Base-by-base conservation (phyloP, 1,284 basidiomycete species). In the Coriolopsis trogii region DNA sequence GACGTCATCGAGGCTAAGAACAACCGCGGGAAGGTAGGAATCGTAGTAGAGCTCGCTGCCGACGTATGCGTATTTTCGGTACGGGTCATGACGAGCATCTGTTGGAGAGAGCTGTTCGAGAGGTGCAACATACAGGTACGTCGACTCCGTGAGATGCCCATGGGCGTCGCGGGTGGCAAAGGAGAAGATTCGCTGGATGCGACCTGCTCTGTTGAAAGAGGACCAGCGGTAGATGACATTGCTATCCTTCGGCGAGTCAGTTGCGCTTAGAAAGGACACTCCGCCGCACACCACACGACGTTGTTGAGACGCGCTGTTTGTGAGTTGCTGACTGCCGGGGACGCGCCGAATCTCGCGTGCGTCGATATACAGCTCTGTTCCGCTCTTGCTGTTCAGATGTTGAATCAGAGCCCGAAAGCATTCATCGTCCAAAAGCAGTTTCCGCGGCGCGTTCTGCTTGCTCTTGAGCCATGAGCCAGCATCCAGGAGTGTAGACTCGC, bases 11-110 rank as follows among this genome's bases (percentile, higher is more conserved):
- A 23, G 12, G 0, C 38, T 8, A 13, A 54, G 23, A 4, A 54
- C 20, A 15, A 49, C 20, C 0, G 7, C 18, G 8, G 46, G 31
- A 2, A 46, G 39, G 20, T 46, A 31, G 2, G 3, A 3, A 3
- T 41, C 16, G 37, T 54, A 49, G 38, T 39, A 54, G 0, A 54
- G 38, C 0, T 20, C 28, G 3, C 52, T 47, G 10, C 52, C 52
- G 5, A 39, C 52, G 15, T 24, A 54, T 3, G 20, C 25, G 16
- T 41, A 54, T 6, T 4, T 9, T 13, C 52, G 20, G 18, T 49
- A 54, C 13, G 24, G 10, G 33, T 47, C 46, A 5, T 26, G 52
- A 2, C 0, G 10, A 10, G 30, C 13, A 18, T 49, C 42, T 7
- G 23, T 24, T 0, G 23, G 2, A 3, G 48, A 30, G 6, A 54